A percentile compares a stretch with the other conserved stretches of the same genome.
Conservation (phyloP, 306 rosid species). For the Ceratonia siliqua region DNA sequence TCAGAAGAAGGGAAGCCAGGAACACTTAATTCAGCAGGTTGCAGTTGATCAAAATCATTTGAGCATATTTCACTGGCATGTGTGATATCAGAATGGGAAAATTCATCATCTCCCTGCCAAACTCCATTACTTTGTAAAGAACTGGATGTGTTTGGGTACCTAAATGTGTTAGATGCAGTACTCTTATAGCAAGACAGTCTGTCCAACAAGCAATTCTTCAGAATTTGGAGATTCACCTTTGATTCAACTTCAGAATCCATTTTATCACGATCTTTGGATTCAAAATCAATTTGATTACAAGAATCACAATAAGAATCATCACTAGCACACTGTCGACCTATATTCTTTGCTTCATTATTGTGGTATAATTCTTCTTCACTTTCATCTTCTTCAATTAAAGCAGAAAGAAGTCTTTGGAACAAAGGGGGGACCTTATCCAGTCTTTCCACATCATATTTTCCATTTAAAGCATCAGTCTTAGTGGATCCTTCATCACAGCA, state of each 20-base stretch:
- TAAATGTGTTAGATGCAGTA: slow-evolving; percentile 57
- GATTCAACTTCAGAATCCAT: slow-evolving; percentile 89
- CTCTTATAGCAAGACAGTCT: slow-evolving; percentile 71
- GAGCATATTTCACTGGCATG: slow-evolving; percentile 65
- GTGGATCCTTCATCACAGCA: slow-evolving; percentile 41
- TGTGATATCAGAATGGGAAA: slow-evolving; percentile 64
- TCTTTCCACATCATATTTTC: slow-evolving; percentile 53
- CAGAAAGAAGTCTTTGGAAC: slow-evolving; percentile 86
- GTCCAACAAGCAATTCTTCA: slow-evolving; percentile 62
- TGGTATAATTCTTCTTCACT: slow-evolving; percentile 68
- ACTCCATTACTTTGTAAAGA: slow-evolving; percentile 62
- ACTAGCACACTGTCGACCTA: slow-evolving; percentile 67
- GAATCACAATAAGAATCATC: slow-evolving; percentile 95
- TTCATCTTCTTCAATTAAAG: slow-evolving; percentile 82
- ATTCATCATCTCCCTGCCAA: slow-evolving; percentile 73
- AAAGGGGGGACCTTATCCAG: slow-evolving; percentile 62
- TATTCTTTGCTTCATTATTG: slow-evolving; percentile 61
- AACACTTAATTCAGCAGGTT: slow-evolving; percentile 45
- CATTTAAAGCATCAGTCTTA: slow-evolving; percentile 49
- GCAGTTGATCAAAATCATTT: slow-evolving; percentile 66
- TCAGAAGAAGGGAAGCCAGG: slow-evolving; percentile 57
- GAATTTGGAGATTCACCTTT: slow-evolving; percentile 53
- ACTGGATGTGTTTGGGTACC: slow-evolving; percentile 62
- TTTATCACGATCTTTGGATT: slow-evolving; percentile 78
- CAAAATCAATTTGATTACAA: slow-evolving; percentile 77